A percentile compares a stretch with the other conserved stretches of the same genome.
Conservation (phyloP, 257 asterid genomes). For the Coffea eugenioides region DNA sequence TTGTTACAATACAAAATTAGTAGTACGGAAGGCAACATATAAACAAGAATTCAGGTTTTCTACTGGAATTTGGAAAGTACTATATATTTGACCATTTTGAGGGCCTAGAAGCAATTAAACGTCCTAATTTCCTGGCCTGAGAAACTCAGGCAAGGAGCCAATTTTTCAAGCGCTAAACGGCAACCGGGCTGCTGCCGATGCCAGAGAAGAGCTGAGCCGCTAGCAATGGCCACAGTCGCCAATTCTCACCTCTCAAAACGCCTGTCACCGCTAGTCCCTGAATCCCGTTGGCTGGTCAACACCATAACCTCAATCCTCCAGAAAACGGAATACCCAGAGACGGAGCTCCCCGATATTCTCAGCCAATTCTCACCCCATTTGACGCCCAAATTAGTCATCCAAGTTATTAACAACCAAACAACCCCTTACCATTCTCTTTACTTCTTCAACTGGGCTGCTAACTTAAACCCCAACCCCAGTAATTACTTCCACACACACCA, state of each 20-base stretch:
- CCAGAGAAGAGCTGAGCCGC: too few relatives aligned
- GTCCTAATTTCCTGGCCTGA: background rate
- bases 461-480: constrained; percentile 33
- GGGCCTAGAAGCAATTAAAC: background rate
- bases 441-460: constrained; percentile 55
- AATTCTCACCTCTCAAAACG: constrained; percentile 13
- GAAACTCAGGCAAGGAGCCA: background rate
- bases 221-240: background rate
- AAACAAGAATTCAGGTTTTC: too few relatives aligned
- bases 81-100: too few relatives aligned
- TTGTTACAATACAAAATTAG: too few relatives aligned
- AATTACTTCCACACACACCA: constrained; percentile 34
- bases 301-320: constrained; percentile 35
- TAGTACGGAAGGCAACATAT: too few relatives aligned
- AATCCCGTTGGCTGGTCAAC: constrained; percentile 13
- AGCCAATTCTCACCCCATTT: constrained; percentile 39
- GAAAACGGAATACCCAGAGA: constrained; percentile 28
- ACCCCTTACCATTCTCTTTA: constrained; percentile 46
- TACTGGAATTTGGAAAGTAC: too few relatives aligned
- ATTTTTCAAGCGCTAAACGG: too few relatives aligned
- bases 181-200: background rate
- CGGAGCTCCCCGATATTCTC: constrained; percentile 30
- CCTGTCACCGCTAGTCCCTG: constrained; percentile 1
- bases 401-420: constrained; percentile 29
- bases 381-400: constrained; percentile 31